These are phyloP conservation scores for Neurospora africana DNA, from an alignment of 495 filamentous ascomycete genomes.

Conservation along the genomic window DNA sequence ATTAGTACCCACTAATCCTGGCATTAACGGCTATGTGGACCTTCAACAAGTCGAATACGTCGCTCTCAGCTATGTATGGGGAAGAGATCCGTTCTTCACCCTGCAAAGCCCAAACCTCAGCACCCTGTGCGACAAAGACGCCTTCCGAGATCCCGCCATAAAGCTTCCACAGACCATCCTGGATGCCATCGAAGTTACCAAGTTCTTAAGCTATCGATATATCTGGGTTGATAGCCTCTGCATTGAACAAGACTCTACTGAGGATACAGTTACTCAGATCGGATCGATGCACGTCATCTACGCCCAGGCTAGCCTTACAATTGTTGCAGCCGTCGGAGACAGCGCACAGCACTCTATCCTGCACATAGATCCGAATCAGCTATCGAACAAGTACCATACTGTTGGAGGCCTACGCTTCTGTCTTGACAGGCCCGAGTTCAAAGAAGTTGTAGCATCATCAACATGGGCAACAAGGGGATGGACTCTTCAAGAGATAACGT, in stretches of 20 bases:
- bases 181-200: constrained; percentile 17
- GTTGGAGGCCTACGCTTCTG: not conserved
- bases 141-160: not conserved
- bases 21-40: constrained; percentile 4
- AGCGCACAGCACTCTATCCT: not conserved
- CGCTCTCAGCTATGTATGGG: constrained; percentile 26
- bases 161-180: constrained; percentile 20
- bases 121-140: not conserved
- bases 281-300: not conserved
- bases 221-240: constrained; percentile 26
- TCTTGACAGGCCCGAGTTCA: not conserved
- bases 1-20: constrained; percentile 1
- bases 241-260: constrained; percentile 5
- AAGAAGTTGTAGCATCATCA: not conserved
- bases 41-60: constrained; percentile 16
- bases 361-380: not conserved
- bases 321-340: not conserved
- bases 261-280: not conserved
- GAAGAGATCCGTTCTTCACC: constrained; percentile 16
- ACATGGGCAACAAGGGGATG: not conserved
- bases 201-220: constrained; percentile 12
- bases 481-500: not conserved
- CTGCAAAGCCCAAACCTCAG: constrained; percentile 15
- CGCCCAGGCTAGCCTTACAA: not conserved
- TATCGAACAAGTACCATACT: not conserved